Evolutionary conservation across 306 rosid genomes (phyloP).

Genomic region (Begonia fuchsioides): DNA sequence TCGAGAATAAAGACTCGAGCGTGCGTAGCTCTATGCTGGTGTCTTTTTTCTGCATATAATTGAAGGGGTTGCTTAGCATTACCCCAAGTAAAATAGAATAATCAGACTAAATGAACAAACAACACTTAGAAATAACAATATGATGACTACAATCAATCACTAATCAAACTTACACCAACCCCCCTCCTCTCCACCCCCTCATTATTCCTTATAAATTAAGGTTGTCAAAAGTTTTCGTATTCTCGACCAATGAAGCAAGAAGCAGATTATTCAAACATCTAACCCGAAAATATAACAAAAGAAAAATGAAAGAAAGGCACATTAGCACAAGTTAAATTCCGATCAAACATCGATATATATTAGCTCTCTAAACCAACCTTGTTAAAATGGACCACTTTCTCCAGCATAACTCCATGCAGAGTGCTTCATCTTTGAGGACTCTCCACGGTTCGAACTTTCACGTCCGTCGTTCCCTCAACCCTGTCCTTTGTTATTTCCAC

Average conservation of each 20-base stretch:
- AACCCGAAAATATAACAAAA: background rate
- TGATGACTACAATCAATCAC: background rate
- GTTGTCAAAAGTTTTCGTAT: background rate
- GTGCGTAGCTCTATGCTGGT: too few relatives aligned
- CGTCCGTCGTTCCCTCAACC: conserved; percentile 84
- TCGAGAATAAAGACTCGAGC: too few relatives aligned
- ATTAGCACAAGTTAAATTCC: background rate
- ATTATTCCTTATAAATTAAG: background rate
- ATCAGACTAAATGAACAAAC: background rate
- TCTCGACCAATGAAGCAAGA: background rate
- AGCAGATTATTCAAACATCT: background rate
- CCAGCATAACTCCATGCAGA: conserved; percentile 12
- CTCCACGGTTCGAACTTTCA: conserved; percentile 89
- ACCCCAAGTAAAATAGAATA: too few relatives aligned
- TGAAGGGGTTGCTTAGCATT: too few relatives aligned
- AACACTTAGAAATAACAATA: background rate
- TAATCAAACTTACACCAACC: background rate
- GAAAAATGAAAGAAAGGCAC: background rate
- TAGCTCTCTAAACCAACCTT: background rate
- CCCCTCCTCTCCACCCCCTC: background rate
- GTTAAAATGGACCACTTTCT: background rate
- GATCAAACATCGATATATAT: background rate
- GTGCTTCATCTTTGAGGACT: conserved; percentile 71
- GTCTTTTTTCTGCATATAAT: too few relatives aligned
- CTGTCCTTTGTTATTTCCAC: conserved; percentile 96